Evolutionary conservation across 116 monocot species (phyloP), one percentile per base, ranked within the genome.

Genomic region (Phalaenopsis hybrid): DNA sequence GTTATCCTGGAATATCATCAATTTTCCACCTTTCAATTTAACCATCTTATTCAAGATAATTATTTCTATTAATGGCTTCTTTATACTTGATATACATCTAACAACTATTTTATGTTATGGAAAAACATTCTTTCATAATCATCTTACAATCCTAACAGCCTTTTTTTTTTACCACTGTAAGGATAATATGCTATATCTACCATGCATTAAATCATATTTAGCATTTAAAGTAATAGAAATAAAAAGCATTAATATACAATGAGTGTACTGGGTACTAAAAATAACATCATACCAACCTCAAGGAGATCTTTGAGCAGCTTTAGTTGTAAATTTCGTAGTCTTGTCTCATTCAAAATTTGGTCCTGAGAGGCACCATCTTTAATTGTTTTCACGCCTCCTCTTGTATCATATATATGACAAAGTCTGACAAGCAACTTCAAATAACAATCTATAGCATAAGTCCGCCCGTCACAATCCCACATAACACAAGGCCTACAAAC

Each of bases 361-460:
- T 99, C 95, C 77, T 93, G 99, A 73, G 95, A 95, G 82, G 99
- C 95, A 63, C 99, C 99, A 81, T 85, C 86, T 81, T 95, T 99
- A 41, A 99, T 84, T 16, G 85, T 95, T 85, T 99, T 99, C 15
- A 99, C 95, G 86, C 99, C 99, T 77, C 99, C 99, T 85, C 94
- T 95, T 8, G 99, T 99, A 82, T 99, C 99, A 86, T 99, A 99
- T 72, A 99, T 95, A 83, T 94, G 99, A 63, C 99, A 99, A 81
- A 99, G 95, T 82, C 99, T 92, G 11, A 99, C 99, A 28, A 99
- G 94, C 88, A 99, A 93, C 87, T 99, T 99, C 74, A 99, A 82
- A 79, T 99, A 99, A 78, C 99, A 99, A 81, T 99, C 99, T 77
- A 99, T 90, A 70, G 95, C 99, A 91, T 99, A 99, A 34, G 95